A percentile compares a stretch with the other conserved stretches of the same genome.
These are phyloP conservation scores for Inonotus hispidus DNA, from an alignment of 1,284 basidiomycete species.

Conservation along the genomic window DNA sequence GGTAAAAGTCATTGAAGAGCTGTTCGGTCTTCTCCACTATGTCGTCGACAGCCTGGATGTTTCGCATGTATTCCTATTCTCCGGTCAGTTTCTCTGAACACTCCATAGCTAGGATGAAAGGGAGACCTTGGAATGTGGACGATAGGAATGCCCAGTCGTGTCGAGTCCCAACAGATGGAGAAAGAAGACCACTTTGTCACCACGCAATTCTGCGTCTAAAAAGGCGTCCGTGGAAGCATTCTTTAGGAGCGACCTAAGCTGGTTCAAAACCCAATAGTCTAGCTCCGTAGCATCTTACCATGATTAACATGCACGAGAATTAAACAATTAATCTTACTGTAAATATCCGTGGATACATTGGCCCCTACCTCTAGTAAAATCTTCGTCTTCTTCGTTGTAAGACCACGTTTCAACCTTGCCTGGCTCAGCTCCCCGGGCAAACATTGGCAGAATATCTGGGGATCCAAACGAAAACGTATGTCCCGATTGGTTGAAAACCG, in stretches of 20 bases:
- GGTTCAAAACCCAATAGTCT: slow-evolving; percentile 77
- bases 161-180: slow-evolving; percentile 83
- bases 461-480: slow-evolving; percentile 83
- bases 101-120: neutral
- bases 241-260: slow-evolving; percentile 52
- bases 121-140: slow-evolving; percentile 71
- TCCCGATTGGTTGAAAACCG: slow-evolving; percentile 81
- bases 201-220: slow-evolving; percentile 43
- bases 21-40: slow-evolving; percentile 69
- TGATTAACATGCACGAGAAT: neutral
- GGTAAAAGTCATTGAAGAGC: slow-evolving; percentile 62
- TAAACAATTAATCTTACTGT: neutral
- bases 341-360: neutral
- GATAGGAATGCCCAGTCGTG: slow-evolving; percentile 84
- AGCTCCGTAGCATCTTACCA: slow-evolving; percentile 68
- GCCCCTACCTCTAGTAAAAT: slow-evolving; percentile 71
- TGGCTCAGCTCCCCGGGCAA: slow-evolving; percentile 65
- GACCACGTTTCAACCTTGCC: slow-evolving; percentile 73
- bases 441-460: slow-evolving; percentile 90
- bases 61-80: slow-evolving; percentile 76
- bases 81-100: neutral
- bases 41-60: slow-evolving; percentile 76
- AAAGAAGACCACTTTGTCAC: slow-evolving; percentile 71
- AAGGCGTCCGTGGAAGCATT: slow-evolving; percentile 63
- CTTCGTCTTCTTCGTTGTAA: slow-evolving; percentile 76